Base-by-base conservation (phyloP, 805 yeast species). In the Wickerhamomyces hampshirensis region DNA sequence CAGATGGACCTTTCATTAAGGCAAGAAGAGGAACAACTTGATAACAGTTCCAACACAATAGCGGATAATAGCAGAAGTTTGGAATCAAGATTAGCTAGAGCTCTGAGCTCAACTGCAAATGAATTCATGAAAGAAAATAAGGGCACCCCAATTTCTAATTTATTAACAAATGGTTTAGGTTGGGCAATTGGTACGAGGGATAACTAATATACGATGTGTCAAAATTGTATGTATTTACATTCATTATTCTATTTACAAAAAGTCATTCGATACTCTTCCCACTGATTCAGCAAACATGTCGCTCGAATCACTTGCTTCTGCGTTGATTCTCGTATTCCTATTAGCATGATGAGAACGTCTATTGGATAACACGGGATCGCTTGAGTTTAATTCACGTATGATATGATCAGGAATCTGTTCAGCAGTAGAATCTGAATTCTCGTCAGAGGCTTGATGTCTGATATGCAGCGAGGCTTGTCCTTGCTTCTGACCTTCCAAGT, bases 111-210 rank as follows among this genome's bases (percentile, higher is more conserved):
- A 5, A 42, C 51, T 4, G 55, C 53, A 6, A 42, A 36, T 16
- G 51, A 51, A 11, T 21, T 51, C 10, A 7, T 51, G 17, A 38
- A 37, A 15, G 47, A 45, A 5, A 39, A 38, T 5, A 34, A 35
- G 10, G 24, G 34, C 12, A 39, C 50, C 6, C 55, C 55, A 24
- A 62, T 71, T 5, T 63, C 73, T 4, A 67, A 65, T 37, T n/a
- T 43, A 28, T 54, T 72, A 30, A 73, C 69, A 1, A 63, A 69
- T 18, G 75, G 75, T 0, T 51, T 71, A 26, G 74, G 74, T 3
- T 71, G 76, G 76, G 74, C 75, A 5, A 65, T 69, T 39, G 75
- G 75, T 5, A 38, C 38, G 3, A 27, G 35, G 23, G 24, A 7
- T 21, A 11, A 11, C 11, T 15, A 30, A 14, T 14, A 30, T 21